Percentiles rank a stretch among this genome's conserved stretches.
These are phyloP conservation scores for Kalaharituber pfeilii DNA, from an alignment of 2,329 filamentous ascomycete species.

Conservation along the genomic window DNA sequence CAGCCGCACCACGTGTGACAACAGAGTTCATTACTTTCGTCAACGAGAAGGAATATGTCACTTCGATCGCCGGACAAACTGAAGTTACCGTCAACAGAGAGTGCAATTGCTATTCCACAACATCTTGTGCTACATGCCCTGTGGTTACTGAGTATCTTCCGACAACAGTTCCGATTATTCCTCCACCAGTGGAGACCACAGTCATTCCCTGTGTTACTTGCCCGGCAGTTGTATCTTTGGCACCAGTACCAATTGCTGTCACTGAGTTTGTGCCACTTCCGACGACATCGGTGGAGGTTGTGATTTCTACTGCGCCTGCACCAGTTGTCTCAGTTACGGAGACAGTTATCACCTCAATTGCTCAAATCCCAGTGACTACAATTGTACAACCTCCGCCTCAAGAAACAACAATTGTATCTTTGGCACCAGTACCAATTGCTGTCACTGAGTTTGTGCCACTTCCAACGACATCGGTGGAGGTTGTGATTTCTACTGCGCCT, in stretches of 20 bases:
- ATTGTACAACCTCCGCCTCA: too few species aligned
- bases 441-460: neutral
- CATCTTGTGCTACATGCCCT: neutral
- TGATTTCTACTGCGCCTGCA: neutral
- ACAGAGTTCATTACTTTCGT: neutral
- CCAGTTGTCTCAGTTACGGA: neutral
- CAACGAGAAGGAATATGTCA: neutral
- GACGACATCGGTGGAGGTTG: neutral
- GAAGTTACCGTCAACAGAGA: neutral
- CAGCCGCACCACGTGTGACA: neutral
- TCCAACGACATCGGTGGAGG: neutral
- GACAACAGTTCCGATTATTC: neutral
- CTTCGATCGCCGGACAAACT: neutral
- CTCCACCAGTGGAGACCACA: neutral
- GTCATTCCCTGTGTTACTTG: neutral
- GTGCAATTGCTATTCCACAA: neutral
- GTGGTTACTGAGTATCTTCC: neutral
- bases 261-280: neutral
- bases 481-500: neutral
- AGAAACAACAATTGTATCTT: neutral
- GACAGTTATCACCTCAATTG: neutral
- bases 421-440: neutral
- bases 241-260: neutral
- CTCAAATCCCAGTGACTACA: too few species aligned
- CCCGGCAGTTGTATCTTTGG: neutral